phyloP scores from a whole-genome alignment of 306 rosid species.

The Prunus salicina region DNA sequence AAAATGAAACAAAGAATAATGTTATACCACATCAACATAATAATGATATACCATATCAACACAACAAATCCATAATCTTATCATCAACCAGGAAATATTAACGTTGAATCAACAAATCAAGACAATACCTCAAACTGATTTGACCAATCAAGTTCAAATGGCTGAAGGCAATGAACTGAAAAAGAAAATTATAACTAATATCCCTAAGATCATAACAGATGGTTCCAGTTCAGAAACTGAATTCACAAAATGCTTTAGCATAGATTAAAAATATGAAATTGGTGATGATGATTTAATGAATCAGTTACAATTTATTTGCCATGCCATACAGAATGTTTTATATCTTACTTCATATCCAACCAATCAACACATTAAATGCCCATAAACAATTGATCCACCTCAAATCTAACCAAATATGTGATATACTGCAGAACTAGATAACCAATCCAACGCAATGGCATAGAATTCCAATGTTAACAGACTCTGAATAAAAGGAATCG shows the following conservation, averaged over 20 bases:
- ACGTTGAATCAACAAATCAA: background rate
- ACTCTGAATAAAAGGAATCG: background rate
- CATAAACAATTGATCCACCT: slow-evolving; percentile 14
- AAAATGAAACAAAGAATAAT: too few species aligned
- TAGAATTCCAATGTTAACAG: background rate
- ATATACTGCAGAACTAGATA: background rate
- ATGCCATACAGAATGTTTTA: slow-evolving; percentile 4
- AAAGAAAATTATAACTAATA: background rate
- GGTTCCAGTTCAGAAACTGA: too few species aligned
- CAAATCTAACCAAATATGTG: slow-evolving; percentile 15
- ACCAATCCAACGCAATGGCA: background rate
- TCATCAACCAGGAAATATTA: too few species aligned
- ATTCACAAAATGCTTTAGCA: too few species aligned
- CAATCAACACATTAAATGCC: slow-evolving; percentile 12
- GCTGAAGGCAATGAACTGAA: background rate
- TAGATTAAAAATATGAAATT: too few species aligned
- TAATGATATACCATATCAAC: too few species aligned
- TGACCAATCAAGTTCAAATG: background rate
- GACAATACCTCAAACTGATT: background rate
- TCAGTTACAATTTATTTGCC: background rate
- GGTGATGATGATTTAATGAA: too few species aligned
- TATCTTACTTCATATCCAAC: slow-evolving; percentile 19
- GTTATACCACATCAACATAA: too few species aligned
- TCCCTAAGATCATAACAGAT: too few species aligned
- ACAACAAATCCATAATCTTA: too few species aligned